Conservation (phyloP, 1,139 yeast species). For the Debaryomycetaceae sp. region DNA sequence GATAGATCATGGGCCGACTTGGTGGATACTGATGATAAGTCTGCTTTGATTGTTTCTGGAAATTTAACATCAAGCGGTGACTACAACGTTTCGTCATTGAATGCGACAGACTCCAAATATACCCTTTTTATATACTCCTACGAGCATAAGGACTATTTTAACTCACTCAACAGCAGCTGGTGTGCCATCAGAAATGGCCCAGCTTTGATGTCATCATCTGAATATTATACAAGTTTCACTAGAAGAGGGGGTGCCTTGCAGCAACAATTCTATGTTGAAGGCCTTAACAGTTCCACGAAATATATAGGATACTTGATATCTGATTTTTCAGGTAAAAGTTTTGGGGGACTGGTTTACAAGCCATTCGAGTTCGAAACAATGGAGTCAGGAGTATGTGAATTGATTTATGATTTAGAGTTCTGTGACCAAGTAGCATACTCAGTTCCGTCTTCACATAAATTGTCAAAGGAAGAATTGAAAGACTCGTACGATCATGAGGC, state of each 20-base stretch:
- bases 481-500: constrained; percentile 66
- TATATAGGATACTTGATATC: constrained; percentile 68
- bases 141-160: constrained; percentile 35
- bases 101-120: constrained; percentile 34
- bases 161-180: constrained; percentile 56
- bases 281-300: constrained; percentile 57
- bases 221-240: constrained; percentile 40
- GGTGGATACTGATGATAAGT: constrained; percentile 70
- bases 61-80: constrained; percentile 36
- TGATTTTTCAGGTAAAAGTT: constrained; percentile 37
- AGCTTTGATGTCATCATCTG: constrained; percentile 22
- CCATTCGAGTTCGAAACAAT: constrained; percentile 63
- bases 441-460: constrained; percentile 59
- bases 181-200: constrained; percentile 65
- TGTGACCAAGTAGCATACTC: constrained; percentile 84
- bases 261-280: constrained; percentile 60
- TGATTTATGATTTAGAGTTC: constrained; percentile 71
- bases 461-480: constrained; percentile 20
- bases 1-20: constrained; percentile 54
- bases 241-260: constrained; percentile 47
- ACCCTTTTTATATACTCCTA: constrained; percentile 47
- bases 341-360: constrained; percentile 67
- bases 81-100: constrained; percentile 17
- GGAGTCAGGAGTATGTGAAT: constrained; percentile 57
- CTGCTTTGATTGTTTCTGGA: constrained; percentile 70